Evolutionary conservation across 2,329 filamentous ascomycete species (phyloP), one percentile per base, ranked within the genome.

Genomic region (Aspergillus sp.): DNA sequence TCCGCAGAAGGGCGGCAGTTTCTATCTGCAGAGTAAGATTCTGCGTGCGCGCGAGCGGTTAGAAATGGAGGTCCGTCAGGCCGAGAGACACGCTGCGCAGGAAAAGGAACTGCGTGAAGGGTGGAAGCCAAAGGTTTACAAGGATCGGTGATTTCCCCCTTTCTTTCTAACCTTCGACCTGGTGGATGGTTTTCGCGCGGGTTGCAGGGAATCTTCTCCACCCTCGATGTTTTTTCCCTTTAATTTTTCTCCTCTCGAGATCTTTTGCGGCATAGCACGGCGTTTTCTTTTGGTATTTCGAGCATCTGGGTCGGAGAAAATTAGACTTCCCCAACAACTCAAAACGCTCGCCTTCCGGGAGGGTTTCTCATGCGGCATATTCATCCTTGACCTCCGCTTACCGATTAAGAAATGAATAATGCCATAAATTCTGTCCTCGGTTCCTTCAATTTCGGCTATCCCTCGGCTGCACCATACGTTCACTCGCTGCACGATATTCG

Each of bases 1-100:
- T 64, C 93, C 95, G 11, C 83, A 96, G 76, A 96, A 96, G 72
- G 95, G 95, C 37, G 95, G 95, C 53, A 97, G 92, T 70, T 99
- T 99, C 78, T 99, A 99, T 77, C 82, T 99, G 49, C 95, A 99
- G 79, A 98, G 93, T 82, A 99, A 99, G 80, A 86, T 99, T 55
- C 78, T 98, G 66, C 83, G 95, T 61, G 95, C 95, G 58, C 86
- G 93, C 68, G 93, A 99, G 79, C 83, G 95, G 63, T 89, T 99
- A 78, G 93, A 98, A 80, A 83, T 89, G 68, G 93, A 99, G 77
- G 80, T 95, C 41, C 83, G 87, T 63, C 86, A 89, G 58, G 84
- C 87, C 59, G 82, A 86, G 68, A 88, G 90, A 72, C 86, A 88
- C 72, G 83, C 84, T 13, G 86, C 87, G 66, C 82, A 86, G 68